Base-by-base conservation (phyloP, 768 basidiomycete species). In the Kondoa subrosea region DNA sequence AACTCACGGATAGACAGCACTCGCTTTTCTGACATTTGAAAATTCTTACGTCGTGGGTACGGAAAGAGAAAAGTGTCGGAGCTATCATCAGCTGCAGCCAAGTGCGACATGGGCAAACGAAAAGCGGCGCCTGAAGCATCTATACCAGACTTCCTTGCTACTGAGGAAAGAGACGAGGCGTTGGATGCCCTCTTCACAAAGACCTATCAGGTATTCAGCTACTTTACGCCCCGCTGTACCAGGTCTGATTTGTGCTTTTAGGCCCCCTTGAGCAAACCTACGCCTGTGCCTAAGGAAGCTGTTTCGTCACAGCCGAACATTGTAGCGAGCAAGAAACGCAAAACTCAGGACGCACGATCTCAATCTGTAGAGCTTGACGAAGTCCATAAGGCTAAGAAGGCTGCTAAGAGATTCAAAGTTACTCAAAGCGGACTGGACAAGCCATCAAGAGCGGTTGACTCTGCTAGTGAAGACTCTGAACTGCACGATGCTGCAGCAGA, bases 1-100 rank as follows among this genome's bases (percentile, higher is more conserved):
- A n/a, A n/a, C n/a, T n/a, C n/a, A n/a, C n/a, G 93, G 63, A 96
- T 83, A 73, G 89, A 91, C 56, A 96, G 80, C 8, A 97, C 82
- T 29, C 91, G 81, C 56, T 67, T 68, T 61, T 69, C 71, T 29
- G 69, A 66, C 0, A 68, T 69, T 56, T 66, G 57, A 57, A 69
- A 67, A 21, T n/a, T n/a, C n/a, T n/a, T n/a, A n/a, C n/a, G n/a
- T n/a, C n/a, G n/a, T n/a, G n/a, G n/a, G n/a, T n/a, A n/a, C n/a
- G n/a, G n/a, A n/a, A n/a, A n/a, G n/a, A n/a, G n/a, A n/a, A n/a
- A n/a, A n/a, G n/a, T n/a, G n/a, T n/a, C n/a, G n/a, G n/a, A n/a
- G n/a, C n/a, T n/a, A n/a, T n/a, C n/a, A n/a, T n/a, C n/a, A n/a
- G n/a, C n/a, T n/a, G n/a, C n/a, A n/a, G n/a, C n/a, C n/a, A n/a